Evolutionary conservation across 176 grass and related monocot species (phyloP).

Genomic region (Aegilops tauschii): DNA sequence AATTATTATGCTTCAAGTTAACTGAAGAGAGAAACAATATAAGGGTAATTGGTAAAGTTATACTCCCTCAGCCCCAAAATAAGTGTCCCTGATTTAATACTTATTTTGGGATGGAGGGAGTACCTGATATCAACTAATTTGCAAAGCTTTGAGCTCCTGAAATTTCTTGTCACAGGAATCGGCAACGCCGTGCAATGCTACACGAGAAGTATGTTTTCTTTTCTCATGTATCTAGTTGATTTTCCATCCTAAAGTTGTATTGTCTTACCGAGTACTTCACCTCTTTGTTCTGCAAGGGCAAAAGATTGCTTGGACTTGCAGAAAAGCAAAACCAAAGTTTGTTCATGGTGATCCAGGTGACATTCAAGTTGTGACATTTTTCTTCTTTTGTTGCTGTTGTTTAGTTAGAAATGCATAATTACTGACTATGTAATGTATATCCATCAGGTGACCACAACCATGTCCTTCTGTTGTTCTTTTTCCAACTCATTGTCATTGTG

Average conservation of each 20-base stretch:
- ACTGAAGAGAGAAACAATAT: neutral
- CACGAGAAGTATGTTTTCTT: slow-evolving; percentile 44
- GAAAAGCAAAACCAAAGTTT: slow-evolving; percentile 42
- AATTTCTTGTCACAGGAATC: slow-evolving; percentile 51
- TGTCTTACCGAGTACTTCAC: neutral
- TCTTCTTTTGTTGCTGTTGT: neutral
- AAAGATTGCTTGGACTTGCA: slow-evolving; percentile 58
- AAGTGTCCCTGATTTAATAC: no score
- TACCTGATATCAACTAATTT: slow-evolving; percentile 7
- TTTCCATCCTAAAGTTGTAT: neutral
- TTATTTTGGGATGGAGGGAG: no score
- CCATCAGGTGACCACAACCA: slow-evolving; percentile 35
- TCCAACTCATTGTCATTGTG: slow-evolving; percentile 48
- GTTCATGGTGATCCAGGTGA: slow-evolving; percentile 45
- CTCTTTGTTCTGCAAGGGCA: slow-evolving; percentile 45
- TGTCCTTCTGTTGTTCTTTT: slow-evolving; percentile 46
- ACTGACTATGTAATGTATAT: neutral
- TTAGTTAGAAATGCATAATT: slow-evolving; percentile 8
- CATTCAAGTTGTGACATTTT: neutral
- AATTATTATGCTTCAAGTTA: neutral
- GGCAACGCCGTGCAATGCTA: slow-evolving; percentile 52
- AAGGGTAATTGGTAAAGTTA: neutral
- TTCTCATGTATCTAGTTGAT: slow-evolving; percentile 8
- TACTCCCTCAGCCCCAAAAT: neutral
- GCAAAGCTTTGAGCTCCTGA: neutral